phyloP scores from a whole-genome alignment of 192 early-diverging fungal species.

The Rhizophagus prolifer region DNA sequence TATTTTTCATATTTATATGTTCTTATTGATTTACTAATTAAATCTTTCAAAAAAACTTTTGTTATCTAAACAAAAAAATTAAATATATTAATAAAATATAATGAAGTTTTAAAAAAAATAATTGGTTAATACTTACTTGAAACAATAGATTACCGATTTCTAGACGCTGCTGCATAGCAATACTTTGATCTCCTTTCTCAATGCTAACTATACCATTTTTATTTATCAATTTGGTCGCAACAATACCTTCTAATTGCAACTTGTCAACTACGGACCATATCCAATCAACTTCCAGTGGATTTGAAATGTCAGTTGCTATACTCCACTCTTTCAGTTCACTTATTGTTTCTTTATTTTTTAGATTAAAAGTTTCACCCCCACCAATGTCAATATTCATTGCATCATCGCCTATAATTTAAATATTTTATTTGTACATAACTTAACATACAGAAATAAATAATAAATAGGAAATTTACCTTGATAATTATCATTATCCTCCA shows the following conservation, averaged over 20 bases:
- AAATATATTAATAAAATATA: neutral
- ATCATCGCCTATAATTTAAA: slow-evolving; percentile 21
- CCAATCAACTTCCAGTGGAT: slow-evolving; percentile 43
- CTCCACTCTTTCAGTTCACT: neutral
- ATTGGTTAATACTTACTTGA: slow-evolving; percentile 28
- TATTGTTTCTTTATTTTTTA: neutral
- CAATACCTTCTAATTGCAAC: slow-evolving; percentile 33
- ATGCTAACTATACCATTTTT: slow-evolving; percentile 18
- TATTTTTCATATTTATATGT: slow-evolving; percentile 41
- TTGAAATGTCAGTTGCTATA: slow-evolving; percentile 7
- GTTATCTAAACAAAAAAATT: slow-evolving; percentile 39
- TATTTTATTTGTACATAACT: neutral
- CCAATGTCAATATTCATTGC: neutral
- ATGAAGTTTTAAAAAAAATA: neutral
- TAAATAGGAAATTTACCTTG: neutral
- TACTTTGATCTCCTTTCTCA: slow-evolving; percentile 23
- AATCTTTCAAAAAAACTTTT: slow-evolving; percentile 45
- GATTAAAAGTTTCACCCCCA: neutral
- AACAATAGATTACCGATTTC: slow-evolving; percentile 48
- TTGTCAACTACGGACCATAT: slow-evolving; percentile 42
- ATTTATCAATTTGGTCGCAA: slow-evolving; percentile 38
- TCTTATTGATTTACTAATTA: slow-evolving; percentile 41
- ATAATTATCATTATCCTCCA: slow-evolving; percentile 27
- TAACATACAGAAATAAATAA: neutral
- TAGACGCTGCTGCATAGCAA: slow-evolving; percentile 47